A percentile compares a stretch with the other conserved stretches of the same genome.
These are phyloP conservation scores for Sphagnum tenellum DNA, from an alignment of 225 moss, liverwort and hornwort species.

Conservation along the genomic window DNA sequence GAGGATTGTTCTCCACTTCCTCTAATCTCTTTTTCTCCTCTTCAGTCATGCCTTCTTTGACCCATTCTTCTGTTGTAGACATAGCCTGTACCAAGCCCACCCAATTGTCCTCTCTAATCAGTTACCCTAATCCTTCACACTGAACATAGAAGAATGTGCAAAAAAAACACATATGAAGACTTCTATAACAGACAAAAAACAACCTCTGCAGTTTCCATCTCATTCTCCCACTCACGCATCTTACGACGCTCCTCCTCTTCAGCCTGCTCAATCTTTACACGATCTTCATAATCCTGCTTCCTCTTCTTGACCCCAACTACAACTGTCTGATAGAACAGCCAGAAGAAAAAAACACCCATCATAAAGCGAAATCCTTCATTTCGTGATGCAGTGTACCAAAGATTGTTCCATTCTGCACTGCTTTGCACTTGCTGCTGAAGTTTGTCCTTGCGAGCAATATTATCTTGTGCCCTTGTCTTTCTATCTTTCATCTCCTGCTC, in stretches of 20 bases:
- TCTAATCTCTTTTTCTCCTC: conserved; percentile 91
- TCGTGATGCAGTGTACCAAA: conserved; percentile 76
- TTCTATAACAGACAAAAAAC: not conserved
- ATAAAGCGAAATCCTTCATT: conserved; percentile 92
- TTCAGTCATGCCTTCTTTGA: conserved; percentile 77
- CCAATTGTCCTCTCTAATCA: too few relatives aligned
- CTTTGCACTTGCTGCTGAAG: conserved; percentile 55
- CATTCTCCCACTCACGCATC: conserved; percentile 97
- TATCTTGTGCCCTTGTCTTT: conserved; percentile 25
- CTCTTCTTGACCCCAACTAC: conserved; percentile 98
- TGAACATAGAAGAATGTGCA: too few relatives aligned
- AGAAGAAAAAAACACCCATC: conserved; percentile 98
- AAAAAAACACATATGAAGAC: too few relatives aligned
- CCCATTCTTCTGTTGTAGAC: conserved; percentile 70
- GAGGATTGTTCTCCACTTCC: conserved; percentile 88
- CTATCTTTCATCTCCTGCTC: conserved; percentile 26
- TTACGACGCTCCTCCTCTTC: conserved; percentile 96
- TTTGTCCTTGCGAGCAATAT: conserved; percentile 42
- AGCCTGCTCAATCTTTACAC: conserved; percentile 88
- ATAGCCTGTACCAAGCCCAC: conserved; percentile 22
- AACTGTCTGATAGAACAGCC: conserved; percentile 88
- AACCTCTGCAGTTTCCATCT: conserved; percentile 95
- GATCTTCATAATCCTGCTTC: conserved; percentile 97
- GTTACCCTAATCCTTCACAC: too few relatives aligned
- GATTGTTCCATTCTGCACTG: conserved; percentile 60